Evolutionary conservation across 495 filamentous ascomycete genomes (phyloP).

Genomic region (Parathielavia hyrcaniae): DNA sequence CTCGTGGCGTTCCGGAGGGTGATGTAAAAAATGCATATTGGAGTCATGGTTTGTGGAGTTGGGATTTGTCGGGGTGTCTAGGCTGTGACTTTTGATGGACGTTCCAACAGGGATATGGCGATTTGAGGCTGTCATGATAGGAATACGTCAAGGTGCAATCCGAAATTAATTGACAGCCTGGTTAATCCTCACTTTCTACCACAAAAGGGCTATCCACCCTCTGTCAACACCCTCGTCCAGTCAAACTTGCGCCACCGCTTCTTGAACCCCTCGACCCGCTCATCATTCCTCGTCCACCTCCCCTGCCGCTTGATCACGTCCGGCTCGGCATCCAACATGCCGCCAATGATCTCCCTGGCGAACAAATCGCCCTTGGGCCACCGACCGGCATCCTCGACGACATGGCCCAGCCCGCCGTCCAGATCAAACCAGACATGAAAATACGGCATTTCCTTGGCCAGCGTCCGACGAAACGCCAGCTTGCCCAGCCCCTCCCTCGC

Average conservation of each 20-base stretch:
- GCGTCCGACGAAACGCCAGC: constrained; percentile 68
- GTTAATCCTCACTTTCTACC: background rate
- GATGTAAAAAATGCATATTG: constrained; percentile 1
- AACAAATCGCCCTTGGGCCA: constrained; percentile 96
- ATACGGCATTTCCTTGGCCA: constrained; percentile 97
- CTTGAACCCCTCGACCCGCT: constrained; percentile 69
- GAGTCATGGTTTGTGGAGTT: constrained; percentile 3
- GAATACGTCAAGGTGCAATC: no score
- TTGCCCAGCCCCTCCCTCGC: constrained; percentile 65
- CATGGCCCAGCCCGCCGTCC: constrained; percentile 86
- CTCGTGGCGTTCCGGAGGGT: background rate
- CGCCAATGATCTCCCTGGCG: constrained; percentile 83
- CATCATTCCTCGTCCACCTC: constrained; percentile 71
- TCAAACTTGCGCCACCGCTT: constrained; percentile 89
- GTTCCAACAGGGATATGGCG: background rate
- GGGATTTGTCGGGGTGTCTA: constrained; percentile 2
- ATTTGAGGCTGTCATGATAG: no score
- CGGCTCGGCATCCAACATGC: constrained; percentile 80
- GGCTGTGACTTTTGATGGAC: background rate
- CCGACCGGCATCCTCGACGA: constrained; percentile 77
- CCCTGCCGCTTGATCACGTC: constrained; percentile 89
- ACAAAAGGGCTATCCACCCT: constrained; percentile 17
- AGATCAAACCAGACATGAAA: constrained; percentile 96
- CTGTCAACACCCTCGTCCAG: constrained; percentile 78
- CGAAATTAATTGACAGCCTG: no score